A percentile compares a stretch with the other conserved stretches of the same genome.
phyloP scores from a whole-genome alignment of 352 stramenopile species.

The Aphanomyces cochlioides region DNA sequence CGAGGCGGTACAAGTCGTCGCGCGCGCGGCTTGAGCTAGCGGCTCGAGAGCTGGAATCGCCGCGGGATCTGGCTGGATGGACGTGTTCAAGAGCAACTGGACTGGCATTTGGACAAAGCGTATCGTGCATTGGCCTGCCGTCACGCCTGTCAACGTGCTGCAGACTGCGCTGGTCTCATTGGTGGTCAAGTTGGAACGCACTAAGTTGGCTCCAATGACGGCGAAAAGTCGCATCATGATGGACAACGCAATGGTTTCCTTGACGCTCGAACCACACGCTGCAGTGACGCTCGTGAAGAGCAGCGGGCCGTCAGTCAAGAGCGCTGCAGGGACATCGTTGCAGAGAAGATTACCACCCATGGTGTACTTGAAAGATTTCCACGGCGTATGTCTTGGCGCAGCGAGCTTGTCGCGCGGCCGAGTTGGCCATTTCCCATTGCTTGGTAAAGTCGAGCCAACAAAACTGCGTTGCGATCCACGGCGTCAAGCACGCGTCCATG shows the following conservation, averaged over 20 bases:
- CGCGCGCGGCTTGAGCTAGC: background rate
- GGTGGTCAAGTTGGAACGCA: background rate
- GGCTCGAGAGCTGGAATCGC: background rate
- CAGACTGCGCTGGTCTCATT: background rate
- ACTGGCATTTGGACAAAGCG: background rate
- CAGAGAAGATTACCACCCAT: background rate
- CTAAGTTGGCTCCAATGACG: background rate
- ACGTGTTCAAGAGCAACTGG: background rate
- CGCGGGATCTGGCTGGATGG: background rate
- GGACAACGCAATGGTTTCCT: background rate
- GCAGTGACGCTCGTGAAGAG: background rate
- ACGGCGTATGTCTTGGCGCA: too few relatives aligned
- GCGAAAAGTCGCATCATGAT: background rate
- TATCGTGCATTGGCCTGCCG: background rate
- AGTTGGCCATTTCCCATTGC: too few relatives aligned
- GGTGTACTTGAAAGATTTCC: background rate
- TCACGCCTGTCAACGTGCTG: background rate
- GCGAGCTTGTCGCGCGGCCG: too few relatives aligned
- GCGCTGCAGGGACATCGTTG: background rate
- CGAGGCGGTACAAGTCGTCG: background rate
- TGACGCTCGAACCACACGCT: background rate
- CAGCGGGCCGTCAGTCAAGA: background rate
- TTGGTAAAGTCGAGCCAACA: background rate
- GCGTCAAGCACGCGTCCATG: background rate
- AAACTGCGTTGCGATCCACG: slow-evolving; percentile 2